Evolutionary conservation across 805 yeast genomes (phyloP), one percentile per base, ranked within the genome.

Genomic region (Yueomyces sinensis): DNA sequence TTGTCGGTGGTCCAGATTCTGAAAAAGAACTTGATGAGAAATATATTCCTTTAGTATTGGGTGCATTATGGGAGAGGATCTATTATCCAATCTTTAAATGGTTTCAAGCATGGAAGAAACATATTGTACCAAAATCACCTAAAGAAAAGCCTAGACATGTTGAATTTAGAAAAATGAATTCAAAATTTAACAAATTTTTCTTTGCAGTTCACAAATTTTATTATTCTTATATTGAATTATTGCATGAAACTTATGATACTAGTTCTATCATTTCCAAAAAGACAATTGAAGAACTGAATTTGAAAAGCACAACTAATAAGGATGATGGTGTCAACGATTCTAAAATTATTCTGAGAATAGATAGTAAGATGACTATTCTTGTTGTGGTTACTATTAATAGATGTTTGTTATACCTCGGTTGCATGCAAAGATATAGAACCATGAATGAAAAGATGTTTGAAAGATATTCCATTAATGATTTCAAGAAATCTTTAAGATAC

Each of bases 41-140:
- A 23, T 27, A 37, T 2, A 35, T 45, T 9, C 45, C 48, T 13
- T 31, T 38, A 13, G 37, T 69, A 5, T 61, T 78, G 15, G 78
- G 73, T 34, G 44, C 51, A 4, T 52, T 74, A 16, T 79, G 86
- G 86, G 49, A 61, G 23, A 71, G 72, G 4, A 64, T 79, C 41
- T 79, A 74, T 43, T 73, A 74, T 44, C 83, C 83, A 2, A 67
- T 73, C 2, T 64, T 77, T 40, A 76, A 74, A 43, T 66, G 66
- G 48, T 76, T 66, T 44, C 74, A 70, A 46, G 44, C 51, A 9
- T 62, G 57, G 46, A 41, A 39, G 44, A 45, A 37, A 35, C 41
- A 37, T 32, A 43, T 35, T 31, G 33, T 41, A 31, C 33, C 42
- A 29, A 38, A 41, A 38, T 9, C 7, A 13, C 31, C 19, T 25